phyloP scores from a whole-genome alignment of 1,139 yeast genomes.

The Scheffersomyces lignicola region DNA sequence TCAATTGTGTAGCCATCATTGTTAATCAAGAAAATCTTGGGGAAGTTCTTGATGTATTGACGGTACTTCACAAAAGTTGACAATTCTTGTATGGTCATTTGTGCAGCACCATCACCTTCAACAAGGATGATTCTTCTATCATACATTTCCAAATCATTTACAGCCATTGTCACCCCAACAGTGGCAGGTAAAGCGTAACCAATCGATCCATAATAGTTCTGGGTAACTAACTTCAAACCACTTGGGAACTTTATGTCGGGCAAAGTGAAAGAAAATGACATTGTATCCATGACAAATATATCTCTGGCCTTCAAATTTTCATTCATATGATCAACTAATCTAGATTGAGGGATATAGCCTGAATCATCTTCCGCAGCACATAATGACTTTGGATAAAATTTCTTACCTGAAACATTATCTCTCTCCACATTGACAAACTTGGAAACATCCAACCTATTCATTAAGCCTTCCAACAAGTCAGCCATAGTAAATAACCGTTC shows the following conservation, averaged over 20 bases:
- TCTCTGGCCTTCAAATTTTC: constrained; percentile 56
- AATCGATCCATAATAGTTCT: constrained; percentile 76
- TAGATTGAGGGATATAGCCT: constrained; percentile 27
- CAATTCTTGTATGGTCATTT: constrained; percentile 84
- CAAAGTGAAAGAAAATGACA: constrained; percentile 72
- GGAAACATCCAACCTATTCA: constrained; percentile 13
- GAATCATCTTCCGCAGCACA: constrained; percentile 10
- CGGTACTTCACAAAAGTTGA: constrained; percentile 64
- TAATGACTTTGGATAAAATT: constrained; percentile 8
- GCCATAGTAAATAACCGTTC: constrained; percentile 21
- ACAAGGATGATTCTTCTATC: constrained; percentile 62
- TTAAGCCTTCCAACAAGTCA: constrained; percentile 18
- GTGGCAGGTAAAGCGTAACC: constrained; percentile 88
- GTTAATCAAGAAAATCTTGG: constrained; percentile 69
- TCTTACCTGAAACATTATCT: constrained; percentile 14
- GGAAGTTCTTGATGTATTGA: constrained; percentile 37
- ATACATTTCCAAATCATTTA: constrained; percentile 47
- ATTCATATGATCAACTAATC: constrained; percentile 32
- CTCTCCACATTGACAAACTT: constrained; percentile 9
- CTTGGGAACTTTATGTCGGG: constrained; percentile 62
- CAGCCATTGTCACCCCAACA: constrained; percentile 73
- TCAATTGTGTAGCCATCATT: constrained; percentile 88
- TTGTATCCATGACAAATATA: constrained; percentile 70
- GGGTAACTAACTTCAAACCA: constrained; percentile 54
- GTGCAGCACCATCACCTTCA: constrained; percentile 92